Conservation (phyloP, 2,329 filamentous ascomycete species). For the Graphilbum sp. region DNA sequence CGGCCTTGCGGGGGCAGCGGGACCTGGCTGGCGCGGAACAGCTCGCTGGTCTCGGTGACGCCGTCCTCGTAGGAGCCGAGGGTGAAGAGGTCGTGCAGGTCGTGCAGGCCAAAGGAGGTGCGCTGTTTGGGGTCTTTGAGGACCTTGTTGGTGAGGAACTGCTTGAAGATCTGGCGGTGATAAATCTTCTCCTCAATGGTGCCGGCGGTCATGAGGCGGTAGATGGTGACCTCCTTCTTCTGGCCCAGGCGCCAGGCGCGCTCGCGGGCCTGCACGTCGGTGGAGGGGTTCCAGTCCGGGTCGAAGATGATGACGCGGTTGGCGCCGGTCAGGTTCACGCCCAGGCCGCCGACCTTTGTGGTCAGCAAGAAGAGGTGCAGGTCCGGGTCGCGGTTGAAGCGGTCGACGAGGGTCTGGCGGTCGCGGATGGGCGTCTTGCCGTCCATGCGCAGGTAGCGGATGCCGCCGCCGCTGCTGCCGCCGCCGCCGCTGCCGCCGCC, state of each 20-base stretch:
- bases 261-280: constrained; percentile 87
- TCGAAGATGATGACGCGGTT: constrained; percentile 97
- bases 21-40: constrained; percentile 82
- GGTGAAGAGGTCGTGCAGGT: constrained; percentile 84
- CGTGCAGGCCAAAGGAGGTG: constrained; percentile 75
- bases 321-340: constrained; percentile 86
- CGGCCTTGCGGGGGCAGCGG: constrained; percentile 24
- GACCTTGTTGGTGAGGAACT: constrained; percentile 94
- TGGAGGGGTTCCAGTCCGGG: constrained; percentile 97
- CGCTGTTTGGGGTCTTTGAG: constrained; percentile 86
- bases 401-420: constrained; percentile 79
- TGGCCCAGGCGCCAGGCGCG: constrained; percentile 91
- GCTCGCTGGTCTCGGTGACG: constrained; percentile 64
- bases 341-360: constrained; percentile 86
- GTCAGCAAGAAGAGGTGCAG: constrained; percentile 85
- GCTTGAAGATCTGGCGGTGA: constrained; percentile 95
- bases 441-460: constrained; percentile 83
- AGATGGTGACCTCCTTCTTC: constrained; percentile 88
- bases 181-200: constrained; percentile 99
- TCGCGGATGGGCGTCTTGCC: constrained; percentile 77
- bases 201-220: constrained; percentile 91
- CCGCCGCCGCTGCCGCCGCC: too few relatives aligned
- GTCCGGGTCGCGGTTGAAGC: constrained; percentile 69
- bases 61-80: constrained; percentile 51
- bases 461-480: too few relatives aligned